Conservation (phyloP, 306 rosid species). For the Parietaria judaica region DNA sequence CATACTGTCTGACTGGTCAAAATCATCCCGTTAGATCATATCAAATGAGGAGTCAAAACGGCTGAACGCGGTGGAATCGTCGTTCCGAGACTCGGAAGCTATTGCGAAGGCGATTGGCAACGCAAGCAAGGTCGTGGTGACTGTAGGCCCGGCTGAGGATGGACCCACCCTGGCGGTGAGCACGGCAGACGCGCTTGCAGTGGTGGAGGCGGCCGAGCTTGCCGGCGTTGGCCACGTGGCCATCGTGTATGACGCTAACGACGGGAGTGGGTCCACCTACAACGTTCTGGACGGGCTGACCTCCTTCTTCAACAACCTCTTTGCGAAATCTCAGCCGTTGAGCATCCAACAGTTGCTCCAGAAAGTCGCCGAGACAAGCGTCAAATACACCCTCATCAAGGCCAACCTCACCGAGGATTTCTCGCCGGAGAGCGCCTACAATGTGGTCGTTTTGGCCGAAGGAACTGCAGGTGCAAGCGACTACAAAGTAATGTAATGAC, state of each 20-base stretch:
- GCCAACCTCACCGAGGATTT: constrained; percentile 75
- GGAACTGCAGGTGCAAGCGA: constrained; percentile 58
- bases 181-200: constrained; percentile 51
- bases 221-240: constrained; percentile 91
- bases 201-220: constrained; percentile 74
- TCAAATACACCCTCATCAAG: constrained; percentile 75
- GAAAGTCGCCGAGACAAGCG: constrained; percentile 58
- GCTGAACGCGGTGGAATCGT: constrained; percentile 71
- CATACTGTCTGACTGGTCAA: too few relatives aligned
- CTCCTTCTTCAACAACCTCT: constrained; percentile 64
- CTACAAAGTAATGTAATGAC: constrained; percentile 99
- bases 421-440: constrained; percentile 59
- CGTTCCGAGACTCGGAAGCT: constrained; percentile 56
- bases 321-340: constrained; percentile 59
- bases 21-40: constrained; percentile 37
- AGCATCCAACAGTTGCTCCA: constrained; percentile 55
- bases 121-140: constrained; percentile 91
- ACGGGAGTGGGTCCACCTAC: constrained; percentile 41
- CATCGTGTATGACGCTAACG: constrained; percentile 50
- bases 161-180: constrained; percentile 69
- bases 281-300: constrained; percentile 86
- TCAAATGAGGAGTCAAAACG: constrained; percentile 85
- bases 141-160: constrained; percentile 67
- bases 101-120: constrained; percentile 95
- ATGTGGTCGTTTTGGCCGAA: constrained; percentile 73